Percentiles rank a stretch among this genome's conserved stretches.
Conservation (phyloP, 495 filamentous ascomycete species). For the Apodospora peruviana region DNA sequence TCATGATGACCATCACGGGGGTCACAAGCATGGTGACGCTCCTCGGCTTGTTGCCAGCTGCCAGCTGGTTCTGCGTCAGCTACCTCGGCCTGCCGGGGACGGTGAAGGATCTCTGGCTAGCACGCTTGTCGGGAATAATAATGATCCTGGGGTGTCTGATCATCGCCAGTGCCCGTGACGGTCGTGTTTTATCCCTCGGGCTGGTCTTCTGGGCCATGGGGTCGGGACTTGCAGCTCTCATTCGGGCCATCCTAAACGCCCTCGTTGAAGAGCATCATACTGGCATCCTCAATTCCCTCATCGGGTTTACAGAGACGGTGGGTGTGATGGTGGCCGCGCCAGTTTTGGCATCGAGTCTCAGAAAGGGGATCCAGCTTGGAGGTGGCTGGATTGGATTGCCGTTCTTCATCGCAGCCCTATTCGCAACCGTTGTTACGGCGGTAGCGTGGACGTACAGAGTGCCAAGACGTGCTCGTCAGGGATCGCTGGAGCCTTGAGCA, state of each 20-base stretch:
- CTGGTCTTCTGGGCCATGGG: constrained; percentile 22
- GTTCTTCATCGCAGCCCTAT: constrained; percentile 16
- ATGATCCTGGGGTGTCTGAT: constrained; percentile 12
- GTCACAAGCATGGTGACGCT: constrained; percentile 19
- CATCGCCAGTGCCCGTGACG: constrained; percentile 16
- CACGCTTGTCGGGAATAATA: constrained; percentile 14
- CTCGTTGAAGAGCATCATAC: constrained; percentile 31
- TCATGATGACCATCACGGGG: constrained; percentile 20
- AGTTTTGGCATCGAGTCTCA: constrained; percentile 22
- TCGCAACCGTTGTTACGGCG: constrained; percentile 12
- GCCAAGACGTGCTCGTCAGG: background rate
- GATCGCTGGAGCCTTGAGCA: background rate
- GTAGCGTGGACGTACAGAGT: constrained; percentile 18
- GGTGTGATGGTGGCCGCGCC: constrained; percentile 22
- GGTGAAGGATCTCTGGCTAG: constrained; percentile 22
- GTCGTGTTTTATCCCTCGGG: constrained; percentile 11
- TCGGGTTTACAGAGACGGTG: constrained; percentile 23
- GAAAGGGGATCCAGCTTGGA: constrained; percentile 18
- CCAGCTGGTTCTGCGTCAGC: constrained; percentile 16
- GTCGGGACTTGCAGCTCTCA: constrained; percentile 9
- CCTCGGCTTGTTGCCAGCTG: constrained; percentile 18
- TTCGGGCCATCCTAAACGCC: constrained; percentile 23
- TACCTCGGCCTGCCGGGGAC: constrained; percentile 15
- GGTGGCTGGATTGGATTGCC: constrained; percentile 25
- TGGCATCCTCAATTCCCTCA: constrained; percentile 24